Conservation (phyloP, 139 green algal genomes). For the Bryopsis sp. region DNA sequence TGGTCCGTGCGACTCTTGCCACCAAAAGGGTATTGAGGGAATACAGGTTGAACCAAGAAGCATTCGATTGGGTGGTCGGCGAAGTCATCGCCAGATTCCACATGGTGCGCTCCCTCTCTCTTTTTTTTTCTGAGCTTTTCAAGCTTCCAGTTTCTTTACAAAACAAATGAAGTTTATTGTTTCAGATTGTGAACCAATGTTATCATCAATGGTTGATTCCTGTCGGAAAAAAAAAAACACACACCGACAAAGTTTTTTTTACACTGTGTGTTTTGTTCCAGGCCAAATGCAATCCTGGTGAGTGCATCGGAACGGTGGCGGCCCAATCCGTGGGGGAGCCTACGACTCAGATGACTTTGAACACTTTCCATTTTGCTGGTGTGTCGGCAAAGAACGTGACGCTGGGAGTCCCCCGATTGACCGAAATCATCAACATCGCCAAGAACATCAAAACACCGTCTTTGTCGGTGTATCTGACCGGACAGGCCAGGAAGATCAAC, state of each 20-base stretch:
- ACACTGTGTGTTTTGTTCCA: conserved; percentile 33
- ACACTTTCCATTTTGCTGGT: conserved; percentile 95
- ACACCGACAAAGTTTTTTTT: too few relatives aligned
- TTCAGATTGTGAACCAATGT: too few relatives aligned
- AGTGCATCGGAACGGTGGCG: conserved; percentile 89
- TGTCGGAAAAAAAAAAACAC: too few relatives aligned
- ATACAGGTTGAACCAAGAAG: conserved; percentile 65
- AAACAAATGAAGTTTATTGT: too few relatives aligned
- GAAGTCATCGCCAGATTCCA: conserved; percentile 68
- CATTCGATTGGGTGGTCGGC: conserved; percentile 87
- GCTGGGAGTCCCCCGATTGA: conserved; percentile 93
- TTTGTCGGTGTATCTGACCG: conserved; percentile 75
- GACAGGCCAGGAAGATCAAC: conserved; percentile 34
- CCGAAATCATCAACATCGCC: conserved; percentile 99
- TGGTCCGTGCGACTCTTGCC: conserved; percentile 75
- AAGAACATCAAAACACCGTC: conserved; percentile 99
- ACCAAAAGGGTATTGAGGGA: conserved; percentile 82
- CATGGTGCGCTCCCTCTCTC: neutral
- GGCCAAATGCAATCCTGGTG: conserved; percentile 58
- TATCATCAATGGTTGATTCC: too few relatives aligned
- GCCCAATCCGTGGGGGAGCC: conserved; percentile 97
- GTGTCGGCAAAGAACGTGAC: conserved; percentile 98
- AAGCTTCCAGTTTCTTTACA: too few relatives aligned
- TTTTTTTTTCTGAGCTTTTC: too few relatives aligned
- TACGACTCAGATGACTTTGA: conserved; percentile 92